Base-by-base conservation (phyloP, 2,329 filamentous ascomycete genomes). In the Corniculantispora saksenae region DNA sequence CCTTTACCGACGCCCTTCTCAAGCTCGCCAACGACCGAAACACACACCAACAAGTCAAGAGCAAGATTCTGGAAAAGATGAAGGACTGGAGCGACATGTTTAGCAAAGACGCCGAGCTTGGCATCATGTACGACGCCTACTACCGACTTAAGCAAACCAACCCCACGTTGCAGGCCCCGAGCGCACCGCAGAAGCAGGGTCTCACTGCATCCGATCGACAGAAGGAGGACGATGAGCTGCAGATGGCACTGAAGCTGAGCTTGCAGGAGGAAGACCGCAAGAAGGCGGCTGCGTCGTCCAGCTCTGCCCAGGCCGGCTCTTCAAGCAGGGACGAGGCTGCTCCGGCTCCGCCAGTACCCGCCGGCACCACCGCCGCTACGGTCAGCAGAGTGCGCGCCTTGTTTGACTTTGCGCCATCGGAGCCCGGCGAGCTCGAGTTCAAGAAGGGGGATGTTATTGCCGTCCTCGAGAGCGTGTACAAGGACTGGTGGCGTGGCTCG, bases 401-500 rank as follows among this genome's bases (percentile, higher is more conserved):
- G 54, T 99, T 92, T 76, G 95, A 99, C 77, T 99, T 99, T 77
- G 89, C 91, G 59, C 94, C 95, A 2, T 96, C 94, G 0, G 95
- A 99, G 77, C 88, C 93, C 0, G 95, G 94, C 56, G 95, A 99
- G 80, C 83, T 99, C 67, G 93, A 97, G 71, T 99, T 99, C 77
- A 91, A 94, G 71, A 97, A 97, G 80, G 94, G 95, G 32, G 95
- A 99, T 75, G 91, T 98, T 48, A 99, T 99, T 76, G 94, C 95
- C 1, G 95, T 99, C 19, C 84, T 99, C 48, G 95, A 98, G 78
- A 97, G 94, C 1, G 95, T 98, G 1, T 99, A 96, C 81, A 99
- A 98, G 79, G 95, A 99, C 78, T 99, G 95, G 95, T 99, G 95
- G 95, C 94, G 97, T 72, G 95, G 95, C 1, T 97, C 94, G 50